Base-by-base conservation (phyloP, 1,284 basidiomycete species). In the Microbotryomycetes sp. region DNA sequence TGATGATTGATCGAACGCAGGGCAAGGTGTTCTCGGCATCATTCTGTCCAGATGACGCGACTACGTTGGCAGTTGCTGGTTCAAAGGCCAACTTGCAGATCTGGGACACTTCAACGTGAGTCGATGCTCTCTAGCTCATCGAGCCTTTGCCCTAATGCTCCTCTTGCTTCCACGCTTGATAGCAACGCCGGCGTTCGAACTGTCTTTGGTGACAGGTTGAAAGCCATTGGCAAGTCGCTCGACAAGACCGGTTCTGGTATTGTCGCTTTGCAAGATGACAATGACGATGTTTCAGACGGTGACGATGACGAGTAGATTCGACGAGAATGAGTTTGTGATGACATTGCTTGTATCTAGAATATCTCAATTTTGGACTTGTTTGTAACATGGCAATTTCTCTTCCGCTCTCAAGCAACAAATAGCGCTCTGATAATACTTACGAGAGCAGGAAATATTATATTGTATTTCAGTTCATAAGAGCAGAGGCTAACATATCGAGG, bases 41-140 rank as follows among this genome's bases (percentile, higher is more conserved):
- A 3, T 97, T 89, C 81, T 93, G 89, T 25, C 94, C 96, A 0
- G 92, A 97, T 75, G 89, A 96, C 71, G 88, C 93, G 0, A 84
- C 97, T 56, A 96, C 91, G 1, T 76, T 99, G 50, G 94, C 93
- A 1, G 93, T 91, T 2, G 96, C 88, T 15, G 96, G 96, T 4
- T 92, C 89, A 6, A 88, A 89, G 71, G 94, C 90, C 2, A 90
- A 87, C 70, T 76, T 98, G 4, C 92, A 97, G 74, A 82, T 99
- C 12, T 99, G 96, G 92, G 93, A 98, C 63, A 68, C 75, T 6
- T 70, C 76, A 22, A 70, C 68, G 58, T 68, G 25, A 42, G 66
- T 62, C 19, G 4, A 12, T 31, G 29, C 14, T 46, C 28, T 45
- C 32, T 30, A 12, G 15, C 15, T 9, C 26, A 15, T 9, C 2